Percentiles rank a stretch among this genome's conserved stretches.
Evolutionary conservation across 2,329 filamentous ascomycete genomes (phyloP).

Genomic region (Fusarium nanum): DNA sequence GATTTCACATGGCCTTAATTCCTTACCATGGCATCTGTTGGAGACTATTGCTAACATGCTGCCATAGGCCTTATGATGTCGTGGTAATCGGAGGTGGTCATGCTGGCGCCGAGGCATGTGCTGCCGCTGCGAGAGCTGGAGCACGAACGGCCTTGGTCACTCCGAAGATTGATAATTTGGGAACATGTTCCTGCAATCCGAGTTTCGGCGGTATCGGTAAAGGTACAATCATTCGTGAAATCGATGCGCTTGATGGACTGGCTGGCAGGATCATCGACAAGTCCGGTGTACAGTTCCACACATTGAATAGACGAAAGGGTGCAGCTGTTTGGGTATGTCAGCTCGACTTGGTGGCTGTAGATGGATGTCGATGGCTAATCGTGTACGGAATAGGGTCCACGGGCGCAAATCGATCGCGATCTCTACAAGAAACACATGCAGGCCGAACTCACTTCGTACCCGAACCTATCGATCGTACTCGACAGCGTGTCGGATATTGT

Average conservation of each 20-base stretch:
- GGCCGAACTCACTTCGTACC: constrained; percentile 82
- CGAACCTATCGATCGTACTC: constrained; percentile 82
- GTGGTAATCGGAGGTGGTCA: constrained; percentile 96
- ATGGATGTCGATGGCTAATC: background rate
- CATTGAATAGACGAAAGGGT: constrained; percentile 89
- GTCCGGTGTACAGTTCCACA: constrained; percentile 91
- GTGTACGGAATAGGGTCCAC: constrained; percentile 69
- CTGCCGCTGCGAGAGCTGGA: constrained; percentile 88
- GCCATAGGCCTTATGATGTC: constrained; percentile 80
- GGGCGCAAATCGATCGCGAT: constrained; percentile 92
- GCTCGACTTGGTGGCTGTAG: background rate
- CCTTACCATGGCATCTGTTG: constrained; percentile 11
- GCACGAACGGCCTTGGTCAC: constrained; percentile 92
- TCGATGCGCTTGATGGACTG: constrained; percentile 93
- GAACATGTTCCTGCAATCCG: constrained; percentile 96
- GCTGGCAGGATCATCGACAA: constrained; percentile 91
- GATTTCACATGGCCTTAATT: background rate
- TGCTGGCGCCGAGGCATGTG: constrained; percentile 92
- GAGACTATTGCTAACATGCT: constrained; percentile 20
- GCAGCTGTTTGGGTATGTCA: constrained; percentile 84
- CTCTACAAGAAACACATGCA: constrained; percentile 93
- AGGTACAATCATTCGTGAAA: constrained; percentile 93
- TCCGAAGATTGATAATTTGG: constrained; percentile 87
- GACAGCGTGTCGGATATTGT: constrained; percentile 95
- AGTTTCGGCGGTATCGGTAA: constrained; percentile 99